These are phyloP conservation scores for Komagataella phaffii DNA, from an alignment of 805 yeast genomes.

Conservation along the genomic window DNA sequence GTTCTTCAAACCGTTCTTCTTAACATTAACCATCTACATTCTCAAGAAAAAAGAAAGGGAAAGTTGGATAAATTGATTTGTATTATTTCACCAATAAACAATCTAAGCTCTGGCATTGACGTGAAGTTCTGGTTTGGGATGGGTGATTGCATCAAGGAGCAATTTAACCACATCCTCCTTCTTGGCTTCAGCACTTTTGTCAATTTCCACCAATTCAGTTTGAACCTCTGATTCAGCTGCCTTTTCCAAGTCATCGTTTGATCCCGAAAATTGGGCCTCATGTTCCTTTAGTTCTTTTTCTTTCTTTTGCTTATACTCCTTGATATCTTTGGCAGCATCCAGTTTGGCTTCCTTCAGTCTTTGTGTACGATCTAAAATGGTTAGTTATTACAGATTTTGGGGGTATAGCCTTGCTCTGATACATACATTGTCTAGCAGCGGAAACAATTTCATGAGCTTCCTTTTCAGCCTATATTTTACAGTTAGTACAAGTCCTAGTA, in stretches of 20 bases:
- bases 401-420: constrained; percentile 1
- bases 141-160: constrained; percentile 65
- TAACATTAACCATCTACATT: neutral
- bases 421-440: constrained; percentile 77
- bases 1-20: neutral
- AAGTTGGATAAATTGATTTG: neutral
- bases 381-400: neutral
- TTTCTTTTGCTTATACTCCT: constrained; percentile 71
- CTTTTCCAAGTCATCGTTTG: constrained; percentile 32
- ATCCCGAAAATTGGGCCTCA: constrained; percentile 56
- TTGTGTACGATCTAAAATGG: constrained; percentile 51
- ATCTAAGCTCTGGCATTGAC: constrained; percentile 38
- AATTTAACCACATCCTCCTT: constrained; percentile 56
- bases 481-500: constrained; percentile 2
- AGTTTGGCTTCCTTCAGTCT: constrained; percentile 88
- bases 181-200: constrained; percentile 48
- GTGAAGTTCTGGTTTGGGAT: constrained; percentile 76
- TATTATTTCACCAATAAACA: neutral
- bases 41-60: neutral
- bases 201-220: constrained; percentile 29
- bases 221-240: constrained; percentile 4
- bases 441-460: constrained; percentile 94
- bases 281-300: constrained; percentile 67
- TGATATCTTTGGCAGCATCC: constrained; percentile 86
- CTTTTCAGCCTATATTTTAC: constrained; percentile 59